Conservation (phyloP, 2,329 filamentous ascomycete genomes). For the Xylaria sp. region DNA sequence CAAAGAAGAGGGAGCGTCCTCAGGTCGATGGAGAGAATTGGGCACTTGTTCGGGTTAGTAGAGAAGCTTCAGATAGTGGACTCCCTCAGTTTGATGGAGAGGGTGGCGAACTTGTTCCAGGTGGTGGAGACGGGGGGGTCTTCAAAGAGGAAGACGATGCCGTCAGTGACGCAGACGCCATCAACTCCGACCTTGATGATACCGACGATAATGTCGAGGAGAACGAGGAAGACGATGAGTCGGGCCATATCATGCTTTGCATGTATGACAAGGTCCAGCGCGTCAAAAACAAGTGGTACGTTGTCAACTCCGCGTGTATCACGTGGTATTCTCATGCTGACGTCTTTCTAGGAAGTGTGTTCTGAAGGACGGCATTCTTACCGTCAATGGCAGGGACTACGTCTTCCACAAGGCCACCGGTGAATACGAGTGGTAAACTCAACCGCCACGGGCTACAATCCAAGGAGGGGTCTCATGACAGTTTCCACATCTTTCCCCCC, state of each 20-base stretch:
- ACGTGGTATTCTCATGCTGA: constrained; percentile 24
- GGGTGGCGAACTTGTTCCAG: constrained; percentile 49
- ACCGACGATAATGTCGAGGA: constrained; percentile 80
- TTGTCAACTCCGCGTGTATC: constrained; percentile 12
- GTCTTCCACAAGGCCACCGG: constrained; percentile 97
- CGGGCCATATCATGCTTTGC: constrained; percentile 90
- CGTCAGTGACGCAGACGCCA: constrained; percentile 74
- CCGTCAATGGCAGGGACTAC: constrained; percentile 89
- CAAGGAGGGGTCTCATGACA: background rate
- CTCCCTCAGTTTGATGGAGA: constrained; percentile 57
- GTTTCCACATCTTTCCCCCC: background rate
- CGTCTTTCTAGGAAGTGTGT: constrained; percentile 73
- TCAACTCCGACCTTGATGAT: constrained; percentile 97
- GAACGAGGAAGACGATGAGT: constrained; percentile 81
- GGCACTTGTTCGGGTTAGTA: too few relatives aligned
- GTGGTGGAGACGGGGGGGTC: constrained; percentile 61
- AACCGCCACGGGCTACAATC: background rate
- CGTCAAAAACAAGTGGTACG: constrained; percentile 95
- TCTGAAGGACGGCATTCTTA: constrained; percentile 92
- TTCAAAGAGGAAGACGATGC: constrained; percentile 43
- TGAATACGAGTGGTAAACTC: constrained; percentile 87
- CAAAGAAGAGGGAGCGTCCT: too few relatives aligned
- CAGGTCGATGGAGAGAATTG: too few relatives aligned
- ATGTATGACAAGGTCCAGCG: constrained; percentile 99
- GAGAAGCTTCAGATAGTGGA: constrained; percentile 25